phyloP scores from a whole-genome alignment of 2,329 filamentous ascomycete species.

The Sporothrix variecibatus region DNA sequence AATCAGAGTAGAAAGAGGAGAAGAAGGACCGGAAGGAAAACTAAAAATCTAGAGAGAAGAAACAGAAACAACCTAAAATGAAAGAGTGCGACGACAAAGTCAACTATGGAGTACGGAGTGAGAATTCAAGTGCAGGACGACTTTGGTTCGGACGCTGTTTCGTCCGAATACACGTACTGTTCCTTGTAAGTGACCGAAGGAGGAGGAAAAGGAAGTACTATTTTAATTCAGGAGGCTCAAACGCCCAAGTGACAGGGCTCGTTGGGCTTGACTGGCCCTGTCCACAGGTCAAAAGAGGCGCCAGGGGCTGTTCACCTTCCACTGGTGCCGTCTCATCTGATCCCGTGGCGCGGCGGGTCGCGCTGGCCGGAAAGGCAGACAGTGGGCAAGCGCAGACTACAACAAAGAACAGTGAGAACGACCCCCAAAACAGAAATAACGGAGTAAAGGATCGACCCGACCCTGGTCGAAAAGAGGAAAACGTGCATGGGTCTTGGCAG shows the following conservation, averaged over 20 bases:
- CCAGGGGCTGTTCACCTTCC: neutral
- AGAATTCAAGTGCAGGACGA: neutral
- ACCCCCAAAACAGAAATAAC: neutral
- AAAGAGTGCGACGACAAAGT: neutral
- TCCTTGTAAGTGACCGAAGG: neutral
- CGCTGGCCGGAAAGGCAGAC: neutral
- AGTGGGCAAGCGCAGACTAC: neutral
- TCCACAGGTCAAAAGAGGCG: no score
- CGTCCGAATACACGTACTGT: neutral
- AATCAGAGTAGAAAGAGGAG: neutral
- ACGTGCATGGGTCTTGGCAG: neutral
- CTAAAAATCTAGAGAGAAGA: neutral
- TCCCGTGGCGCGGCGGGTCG: constrained; percentile 1
- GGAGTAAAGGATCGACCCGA: neutral
- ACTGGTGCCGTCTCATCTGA: constrained; percentile 1
- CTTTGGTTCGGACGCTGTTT: neutral
- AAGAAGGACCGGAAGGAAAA: neutral
- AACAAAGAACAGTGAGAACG: neutral
- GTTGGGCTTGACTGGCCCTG: neutral
- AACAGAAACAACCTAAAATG: neutral
- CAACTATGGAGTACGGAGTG: neutral
- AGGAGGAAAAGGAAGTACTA: neutral
- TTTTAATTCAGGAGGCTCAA: constrained; percentile 4
- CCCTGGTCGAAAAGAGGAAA: neutral
- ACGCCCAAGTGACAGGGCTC: neutral